Conservation (phyloP, 768 basidiomycete genomes). For the Podaxis carcinomalis region DNA sequence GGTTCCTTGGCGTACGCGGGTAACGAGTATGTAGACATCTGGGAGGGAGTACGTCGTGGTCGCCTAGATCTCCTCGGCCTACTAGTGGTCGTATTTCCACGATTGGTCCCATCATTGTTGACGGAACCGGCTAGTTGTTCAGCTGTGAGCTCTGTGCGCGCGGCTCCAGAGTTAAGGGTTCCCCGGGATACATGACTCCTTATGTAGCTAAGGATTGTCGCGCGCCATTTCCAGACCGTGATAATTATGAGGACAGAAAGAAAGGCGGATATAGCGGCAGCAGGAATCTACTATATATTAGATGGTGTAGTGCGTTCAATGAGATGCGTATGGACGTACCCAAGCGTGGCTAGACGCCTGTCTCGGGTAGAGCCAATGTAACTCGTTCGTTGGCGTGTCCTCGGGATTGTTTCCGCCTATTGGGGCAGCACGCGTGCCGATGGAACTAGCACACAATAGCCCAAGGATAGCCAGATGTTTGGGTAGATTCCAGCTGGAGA, state of each 20-base stretch:
- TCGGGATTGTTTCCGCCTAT: background rate
- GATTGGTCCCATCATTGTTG: constrained; percentile 16
- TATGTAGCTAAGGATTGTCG: constrained; percentile 11
- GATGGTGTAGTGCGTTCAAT: background rate
- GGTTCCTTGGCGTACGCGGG: constrained; percentile 84
- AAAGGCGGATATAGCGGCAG: constrained; percentile 21
- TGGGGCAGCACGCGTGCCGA: background rate
- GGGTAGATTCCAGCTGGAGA: background rate
- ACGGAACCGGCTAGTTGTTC: constrained; percentile 52
- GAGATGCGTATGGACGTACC: background rate
- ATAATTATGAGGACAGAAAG: constrained; percentile 22
- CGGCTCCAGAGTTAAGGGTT: constrained; percentile 2
- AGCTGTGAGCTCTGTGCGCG: constrained; percentile 40
- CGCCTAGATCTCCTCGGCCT: constrained; percentile 29
- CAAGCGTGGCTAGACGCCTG: background rate
- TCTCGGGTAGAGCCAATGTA: background rate
- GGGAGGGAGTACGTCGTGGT: constrained; percentile 66
- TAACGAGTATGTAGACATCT: constrained; percentile 73
- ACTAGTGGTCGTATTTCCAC: constrained; percentile 20
- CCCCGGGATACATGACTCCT: constrained; percentile 6
- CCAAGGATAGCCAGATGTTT: background rate
- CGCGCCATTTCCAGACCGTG: constrained; percentile 17
- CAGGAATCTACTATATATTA: constrained; percentile 19
- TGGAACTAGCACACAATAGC: background rate
- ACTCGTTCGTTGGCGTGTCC: background rate